These are phyloP conservation scores for Neurospora pannonica DNA, from an alignment of 495 filamentous ascomycete species.

Conservation along the genomic window DNA sequence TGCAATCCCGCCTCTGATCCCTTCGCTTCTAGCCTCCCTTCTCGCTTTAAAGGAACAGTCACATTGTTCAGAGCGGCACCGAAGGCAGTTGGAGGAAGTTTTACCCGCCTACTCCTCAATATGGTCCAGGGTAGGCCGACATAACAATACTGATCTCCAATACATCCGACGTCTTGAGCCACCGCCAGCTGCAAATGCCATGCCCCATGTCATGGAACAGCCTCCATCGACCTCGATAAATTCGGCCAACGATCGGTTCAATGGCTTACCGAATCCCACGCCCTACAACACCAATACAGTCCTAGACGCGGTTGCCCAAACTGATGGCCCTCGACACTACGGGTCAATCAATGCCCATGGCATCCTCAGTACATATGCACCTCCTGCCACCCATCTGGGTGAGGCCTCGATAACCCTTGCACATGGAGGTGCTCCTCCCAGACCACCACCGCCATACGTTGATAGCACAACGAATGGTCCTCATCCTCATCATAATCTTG, in stretches of 20 bases:
- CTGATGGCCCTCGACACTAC: not conserved
- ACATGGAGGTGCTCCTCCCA: not conserved
- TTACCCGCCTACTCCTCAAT: not conserved
- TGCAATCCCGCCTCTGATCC: conserved; percentile 13
- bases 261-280: not conserved
- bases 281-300: not conserved
- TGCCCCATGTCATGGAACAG: not conserved
- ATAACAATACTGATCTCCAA: not conserved
- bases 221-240: not conserved
- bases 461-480: not conserved
- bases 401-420: not conserved
- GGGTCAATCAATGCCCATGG: not conserved
- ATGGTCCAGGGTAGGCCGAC: not conserved
- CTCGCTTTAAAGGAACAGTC: not conserved
- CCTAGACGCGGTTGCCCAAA: not conserved
- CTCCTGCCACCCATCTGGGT: not conserved
- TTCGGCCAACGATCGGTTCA: not conserved
- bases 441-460: not conserved
- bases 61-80: not conserved
- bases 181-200: not conserved
- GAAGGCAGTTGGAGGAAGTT: not conserved
- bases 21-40: conserved; percentile 7
- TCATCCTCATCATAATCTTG: not conserved
- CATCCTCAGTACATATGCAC: not conserved
- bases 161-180: not conserved